phyloP scores from a whole-genome alignment of 768 basidiomycete genomes.

The Trametopsis cervina region DNA sequence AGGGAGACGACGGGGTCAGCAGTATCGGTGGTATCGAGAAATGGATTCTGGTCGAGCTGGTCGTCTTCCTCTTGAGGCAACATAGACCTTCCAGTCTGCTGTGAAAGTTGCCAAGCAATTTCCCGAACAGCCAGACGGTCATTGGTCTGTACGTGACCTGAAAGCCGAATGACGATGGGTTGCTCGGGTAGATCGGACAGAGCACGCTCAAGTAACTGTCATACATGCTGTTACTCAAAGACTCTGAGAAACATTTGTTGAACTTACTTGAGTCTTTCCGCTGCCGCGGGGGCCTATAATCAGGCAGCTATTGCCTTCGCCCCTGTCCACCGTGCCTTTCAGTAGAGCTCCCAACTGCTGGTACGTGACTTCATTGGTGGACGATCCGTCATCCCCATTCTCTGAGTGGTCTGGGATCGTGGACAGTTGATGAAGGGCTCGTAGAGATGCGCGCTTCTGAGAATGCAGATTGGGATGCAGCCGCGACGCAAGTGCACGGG shows the following conservation, averaged over 20 bases:
- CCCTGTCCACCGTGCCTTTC: slow-evolving; percentile 64
- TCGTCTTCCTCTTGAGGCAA: slow-evolving; percentile 32
- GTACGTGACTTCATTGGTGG: slow-evolving; percentile 46
- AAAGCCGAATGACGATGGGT: slow-evolving; percentile 75
- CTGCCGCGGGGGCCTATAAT: slow-evolving; percentile 79
- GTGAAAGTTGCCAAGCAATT: slow-evolving; percentile 77
- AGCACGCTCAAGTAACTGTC: slow-evolving; percentile 55
- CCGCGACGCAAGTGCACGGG: slow-evolving; percentile 30
- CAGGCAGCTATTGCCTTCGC: slow-evolving; percentile 92
- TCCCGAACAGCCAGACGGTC: slow-evolving; percentile 91
- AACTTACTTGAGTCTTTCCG: slow-evolving; percentile 75
- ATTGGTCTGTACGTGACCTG: slow-evolving; percentile 78
- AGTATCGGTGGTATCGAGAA: slow-evolving; percentile 31
- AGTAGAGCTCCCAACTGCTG: slow-evolving; percentile 59
- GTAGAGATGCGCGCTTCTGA: slow-evolving; percentile 54
- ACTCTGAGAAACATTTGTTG: background rate
- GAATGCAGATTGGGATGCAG: slow-evolving; percentile 39
- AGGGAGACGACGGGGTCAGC: slow-evolving; percentile 29
- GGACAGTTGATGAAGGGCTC: slow-evolving; percentile 31
- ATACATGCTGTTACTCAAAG: too few species aligned
- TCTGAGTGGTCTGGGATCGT: slow-evolving; percentile 16
- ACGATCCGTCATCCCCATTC: slow-evolving; percentile 27
- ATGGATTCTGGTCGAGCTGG: slow-evolving; percentile 39
- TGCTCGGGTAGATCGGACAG: slow-evolving; percentile 37
- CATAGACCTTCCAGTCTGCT: slow-evolving; percentile 64